Percentiles rank a stretch among this genome's conserved stretches.
These are phyloP conservation scores for Lumnitzera racemosa DNA, from an alignment of 345 rosid genomes.

Conservation along the genomic window DNA sequence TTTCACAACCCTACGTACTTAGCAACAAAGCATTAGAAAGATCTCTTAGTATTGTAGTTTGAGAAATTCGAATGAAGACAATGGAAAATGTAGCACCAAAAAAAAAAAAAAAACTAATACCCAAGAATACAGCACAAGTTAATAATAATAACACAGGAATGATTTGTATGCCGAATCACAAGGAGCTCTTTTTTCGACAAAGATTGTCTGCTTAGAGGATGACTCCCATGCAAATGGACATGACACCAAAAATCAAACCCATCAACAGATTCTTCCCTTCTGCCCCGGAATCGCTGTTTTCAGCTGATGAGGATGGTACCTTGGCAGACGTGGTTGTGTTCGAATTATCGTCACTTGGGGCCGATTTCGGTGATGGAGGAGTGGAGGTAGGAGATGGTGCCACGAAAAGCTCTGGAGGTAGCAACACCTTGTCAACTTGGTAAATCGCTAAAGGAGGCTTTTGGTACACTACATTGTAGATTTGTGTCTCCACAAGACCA, in stretches of 20 bases:
- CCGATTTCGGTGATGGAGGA: conserved; percentile 22
- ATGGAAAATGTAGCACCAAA: too few relatives aligned
- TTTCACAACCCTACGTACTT: too few relatives aligned
- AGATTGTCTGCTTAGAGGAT: conserved; percentile 18
- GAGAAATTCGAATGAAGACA: too few relatives aligned
- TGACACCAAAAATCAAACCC: conserved; percentile 42
- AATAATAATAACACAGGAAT: too few relatives aligned
- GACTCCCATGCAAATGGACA: conserved; percentile 38
- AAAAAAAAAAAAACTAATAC: too few relatives aligned
- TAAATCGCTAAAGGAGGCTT: conserved; percentile 64
- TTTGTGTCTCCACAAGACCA: conserved; percentile 50
- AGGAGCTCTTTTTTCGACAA: too few relatives aligned
- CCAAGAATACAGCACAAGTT: too few relatives aligned
- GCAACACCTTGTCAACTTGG: conserved; percentile 66
- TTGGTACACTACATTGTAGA: conserved; percentile 48
- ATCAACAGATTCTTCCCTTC: conserved; percentile 24
- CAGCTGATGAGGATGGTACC: conserved; percentile 22
- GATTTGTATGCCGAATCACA: too few relatives aligned
- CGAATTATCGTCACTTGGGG: conserved; percentile 10
- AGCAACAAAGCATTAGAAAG: too few relatives aligned
- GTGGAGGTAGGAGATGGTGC: conserved; percentile 29
- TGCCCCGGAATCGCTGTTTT: conserved; percentile 19
- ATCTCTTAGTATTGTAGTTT: too few relatives aligned
- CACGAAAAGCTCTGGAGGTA: conserved; percentile 57
- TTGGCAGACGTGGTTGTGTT: conserved; percentile 17